A percentile compares a stretch with the other conserved stretches of the same genome.
phyloP scores from a whole-genome alignment of 2,329 filamentous ascomycete genomes.

The Cercospora sesami region DNA sequence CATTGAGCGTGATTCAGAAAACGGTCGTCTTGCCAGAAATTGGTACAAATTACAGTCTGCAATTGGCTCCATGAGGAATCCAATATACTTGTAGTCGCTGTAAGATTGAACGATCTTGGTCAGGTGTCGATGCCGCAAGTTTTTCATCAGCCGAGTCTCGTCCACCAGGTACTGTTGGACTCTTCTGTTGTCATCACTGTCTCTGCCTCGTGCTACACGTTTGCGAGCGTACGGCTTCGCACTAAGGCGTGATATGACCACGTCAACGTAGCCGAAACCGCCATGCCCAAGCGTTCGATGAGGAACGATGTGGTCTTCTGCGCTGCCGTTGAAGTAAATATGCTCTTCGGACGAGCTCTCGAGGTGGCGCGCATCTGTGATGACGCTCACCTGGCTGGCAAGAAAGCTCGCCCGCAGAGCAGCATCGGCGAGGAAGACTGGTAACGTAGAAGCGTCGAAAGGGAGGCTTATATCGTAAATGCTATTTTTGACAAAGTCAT shows the following conservation, averaged over 20 bases:
- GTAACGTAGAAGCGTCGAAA: neutral
- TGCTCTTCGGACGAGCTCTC: neutral
- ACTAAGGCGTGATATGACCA: neutral
- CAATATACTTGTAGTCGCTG: neutral
- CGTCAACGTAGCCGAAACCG: neutral
- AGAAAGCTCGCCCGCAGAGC: neutral
- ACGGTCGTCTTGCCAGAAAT: neutral
- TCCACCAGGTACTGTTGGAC: neutral
- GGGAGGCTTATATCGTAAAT: neutral
- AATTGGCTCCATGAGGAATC: neutral
- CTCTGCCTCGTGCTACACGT: neutral
- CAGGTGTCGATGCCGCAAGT: neutral
- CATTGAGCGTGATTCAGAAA: neutral
- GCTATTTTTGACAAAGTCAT: neutral
- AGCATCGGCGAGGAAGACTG: neutral
- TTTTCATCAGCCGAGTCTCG: neutral
- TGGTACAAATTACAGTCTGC: neutral
- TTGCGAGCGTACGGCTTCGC: neutral
- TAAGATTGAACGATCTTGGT: neutral
- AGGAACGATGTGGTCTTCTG: neutral
- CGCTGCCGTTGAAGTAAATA: conserved; percentile 1
- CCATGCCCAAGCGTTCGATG: neutral
- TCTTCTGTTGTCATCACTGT: neutral
- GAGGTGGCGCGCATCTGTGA: neutral
- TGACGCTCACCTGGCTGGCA: neutral